Conservation (phyloP, 2,329 filamentous ascomycete genomes). For the Epichloe coenophiala region DNA sequence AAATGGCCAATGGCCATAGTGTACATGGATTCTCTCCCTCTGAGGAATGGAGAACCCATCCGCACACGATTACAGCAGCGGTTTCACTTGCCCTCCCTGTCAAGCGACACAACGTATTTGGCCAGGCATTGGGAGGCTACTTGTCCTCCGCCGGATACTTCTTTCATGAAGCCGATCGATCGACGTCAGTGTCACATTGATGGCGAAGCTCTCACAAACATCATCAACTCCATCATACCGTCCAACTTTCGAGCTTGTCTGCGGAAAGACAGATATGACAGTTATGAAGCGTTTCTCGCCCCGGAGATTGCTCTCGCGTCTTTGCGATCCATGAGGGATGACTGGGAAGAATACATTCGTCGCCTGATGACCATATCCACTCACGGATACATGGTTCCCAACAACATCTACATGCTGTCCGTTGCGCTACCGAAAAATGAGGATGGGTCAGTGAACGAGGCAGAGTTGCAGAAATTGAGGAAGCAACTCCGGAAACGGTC, state of each 20-base stretch:
- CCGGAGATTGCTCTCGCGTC: background rate
- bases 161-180: conserved; percentile 24
- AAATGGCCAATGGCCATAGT: conserved; percentile 35
- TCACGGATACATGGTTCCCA: conserved; percentile 3
- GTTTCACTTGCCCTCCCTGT: conserved; percentile 25
- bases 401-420: conserved; percentile 3
- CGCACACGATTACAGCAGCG: conserved; percentile 33
- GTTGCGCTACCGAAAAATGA: background rate
- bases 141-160: conserved; percentile 31
- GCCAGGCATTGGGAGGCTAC: conserved; percentile 31
- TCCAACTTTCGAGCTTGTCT: background rate
- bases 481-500: conserved; percentile 8
- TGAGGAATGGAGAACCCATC: conserved; percentile 38
- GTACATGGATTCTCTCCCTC: conserved; percentile 35
- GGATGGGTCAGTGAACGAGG: conserved; percentile 10
- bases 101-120: conserved; percentile 25
- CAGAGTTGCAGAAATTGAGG: conserved; percentile 18
- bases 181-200: conserved; percentile 19
- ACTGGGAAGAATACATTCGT: conserved; percentile 3
- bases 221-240: background rate
- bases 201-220: background rate
- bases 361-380: conserved; percentile 1
- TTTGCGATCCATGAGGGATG: background rate
- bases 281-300: conserved; percentile 3
- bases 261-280: background rate